Evolutionary conservation across 345 rosid species (phyloP).

Genomic region (Salix purpurea): DNA sequence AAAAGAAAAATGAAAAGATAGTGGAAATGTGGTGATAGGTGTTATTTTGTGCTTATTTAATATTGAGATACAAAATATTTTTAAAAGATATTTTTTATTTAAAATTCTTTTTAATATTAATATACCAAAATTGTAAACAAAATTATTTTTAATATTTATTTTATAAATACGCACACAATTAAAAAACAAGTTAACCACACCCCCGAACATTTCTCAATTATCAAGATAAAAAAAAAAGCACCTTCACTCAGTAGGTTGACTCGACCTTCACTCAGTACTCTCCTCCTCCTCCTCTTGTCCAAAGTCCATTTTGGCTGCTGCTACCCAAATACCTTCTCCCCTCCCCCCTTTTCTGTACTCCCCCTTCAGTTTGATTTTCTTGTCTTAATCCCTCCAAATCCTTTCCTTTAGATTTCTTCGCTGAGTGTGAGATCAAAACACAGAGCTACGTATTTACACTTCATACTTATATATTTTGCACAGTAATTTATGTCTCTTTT

Average conservation of each 20-base stretch:
- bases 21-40: no score
- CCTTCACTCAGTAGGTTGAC: background rate
- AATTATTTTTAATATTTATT: no score
- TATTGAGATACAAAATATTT: no score
- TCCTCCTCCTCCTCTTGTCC: background rate
- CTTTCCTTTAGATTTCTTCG: background rate
- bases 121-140: no score
- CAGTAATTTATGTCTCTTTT: background rate
- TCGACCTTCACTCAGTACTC: background rate
- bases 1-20: no score
- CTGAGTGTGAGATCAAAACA: background rate
- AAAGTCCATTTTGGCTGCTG: background rate
- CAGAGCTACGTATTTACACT: background rate
- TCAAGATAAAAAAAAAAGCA: background rate
- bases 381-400: background rate
- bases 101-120: no score
- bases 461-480: background rate
- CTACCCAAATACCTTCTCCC: background rate
- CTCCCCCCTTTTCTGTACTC: background rate
- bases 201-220: no score
- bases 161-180: no score
- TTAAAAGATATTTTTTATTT: no score
- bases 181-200: no score
- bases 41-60: no score
- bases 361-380: background rate